Conservation (phyloP, 257 asterid species). For the Solanum chilense region DNA sequence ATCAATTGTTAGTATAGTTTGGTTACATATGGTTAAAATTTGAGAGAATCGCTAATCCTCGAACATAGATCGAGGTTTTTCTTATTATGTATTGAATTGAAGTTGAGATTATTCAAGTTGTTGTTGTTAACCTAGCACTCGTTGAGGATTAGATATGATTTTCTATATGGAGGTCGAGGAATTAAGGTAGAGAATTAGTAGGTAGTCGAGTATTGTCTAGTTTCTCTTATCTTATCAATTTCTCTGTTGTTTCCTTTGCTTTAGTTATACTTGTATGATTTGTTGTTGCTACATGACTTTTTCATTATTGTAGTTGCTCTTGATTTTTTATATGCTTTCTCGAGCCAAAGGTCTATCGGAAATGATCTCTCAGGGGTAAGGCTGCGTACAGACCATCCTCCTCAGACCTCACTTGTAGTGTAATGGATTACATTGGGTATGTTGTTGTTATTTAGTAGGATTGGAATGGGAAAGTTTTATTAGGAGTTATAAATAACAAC, state of each 20-base stretch:
- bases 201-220: background rate
- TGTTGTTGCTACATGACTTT: background rate
- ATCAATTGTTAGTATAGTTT: background rate
- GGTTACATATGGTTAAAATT: background rate
- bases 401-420: background rate
- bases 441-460: background rate
- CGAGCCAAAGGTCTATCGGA: background rate
- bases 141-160: background rate
- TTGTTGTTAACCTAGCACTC: background rate
- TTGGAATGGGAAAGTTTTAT: background rate
- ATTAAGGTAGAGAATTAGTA: background rate
- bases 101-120: background rate
- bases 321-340: background rate
- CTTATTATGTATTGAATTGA: background rate
- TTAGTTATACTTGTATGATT: too few relatives aligned
- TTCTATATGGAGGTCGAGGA: background rate
- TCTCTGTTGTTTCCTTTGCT: too few relatives aligned
- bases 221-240: too few relatives aligned
- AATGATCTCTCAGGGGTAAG: background rate
- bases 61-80: background rate
- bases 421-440: background rate
- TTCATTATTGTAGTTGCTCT: background rate
- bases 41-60: background rate
- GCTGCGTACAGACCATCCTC: background rate
- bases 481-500: background rate